Percentiles rank a stretch among this genome's conserved stretches.
These are phyloP conservation scores for Pseudocercospora musae DNA, from an alignment of 2,329 filamentous ascomycete genomes.

Conservation along the genomic window DNA sequence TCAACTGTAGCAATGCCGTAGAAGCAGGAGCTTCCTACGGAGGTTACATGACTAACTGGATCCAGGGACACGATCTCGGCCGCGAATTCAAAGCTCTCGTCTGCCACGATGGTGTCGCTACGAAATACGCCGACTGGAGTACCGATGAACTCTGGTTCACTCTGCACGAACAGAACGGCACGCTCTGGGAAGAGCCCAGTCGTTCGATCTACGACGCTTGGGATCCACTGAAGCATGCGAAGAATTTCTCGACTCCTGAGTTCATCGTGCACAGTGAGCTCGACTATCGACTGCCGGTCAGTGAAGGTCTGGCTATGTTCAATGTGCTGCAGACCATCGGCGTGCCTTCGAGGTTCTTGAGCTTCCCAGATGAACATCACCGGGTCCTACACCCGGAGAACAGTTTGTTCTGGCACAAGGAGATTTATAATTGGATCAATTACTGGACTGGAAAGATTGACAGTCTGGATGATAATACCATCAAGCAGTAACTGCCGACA, in stretches of 20 bases:
- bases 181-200: conserved; percentile 43
- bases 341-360: conserved; percentile 24
- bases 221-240: conserved; percentile 23
- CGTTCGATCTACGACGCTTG: conserved; percentile 19
- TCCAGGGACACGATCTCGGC: conserved; percentile 79
- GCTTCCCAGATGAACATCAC: conserved; percentile 24
- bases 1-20: conserved; percentile 27
- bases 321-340: conserved; percentile 24
- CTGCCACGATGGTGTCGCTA: conserved; percentile 74
- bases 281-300: conserved; percentile 24
- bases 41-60: conserved; percentile 47
- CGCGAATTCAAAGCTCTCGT: conserved; percentile 84
- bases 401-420: conserved; percentile 24
- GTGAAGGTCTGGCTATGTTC: conserved; percentile 26
- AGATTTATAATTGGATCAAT: conserved; percentile 28
- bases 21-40: conserved; percentile 37
- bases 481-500: conserved; percentile 2
- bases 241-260: conserved; percentile 24
- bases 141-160: conserved; percentile 53
- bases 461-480: conserved; percentile 20
- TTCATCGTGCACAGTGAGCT: conserved; percentile 27
- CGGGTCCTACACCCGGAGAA: conserved; percentile 24
- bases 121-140: conserved; percentile 40
- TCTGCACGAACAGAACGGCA: conserved; percentile 50
- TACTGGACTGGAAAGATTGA: conserved; percentile 24